Evolutionary conservation across 2,329 filamentous ascomycete species (phyloP), one percentile per base, ranked within the genome.

Genomic region (Fusarium tanahbumbuense): DNA sequence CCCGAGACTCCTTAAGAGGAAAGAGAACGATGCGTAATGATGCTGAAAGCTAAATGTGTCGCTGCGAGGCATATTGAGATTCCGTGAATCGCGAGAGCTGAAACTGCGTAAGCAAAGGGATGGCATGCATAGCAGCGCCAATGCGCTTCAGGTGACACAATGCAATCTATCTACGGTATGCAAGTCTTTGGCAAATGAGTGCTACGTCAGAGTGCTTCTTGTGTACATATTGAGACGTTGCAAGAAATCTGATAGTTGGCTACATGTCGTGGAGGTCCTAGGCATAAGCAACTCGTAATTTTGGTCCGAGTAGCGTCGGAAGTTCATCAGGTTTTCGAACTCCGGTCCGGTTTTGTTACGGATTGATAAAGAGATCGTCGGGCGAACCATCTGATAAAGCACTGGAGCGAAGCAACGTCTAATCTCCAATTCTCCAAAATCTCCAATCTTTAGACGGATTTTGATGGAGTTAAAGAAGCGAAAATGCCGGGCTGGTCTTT

Each of bases 401-500:
- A 56, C 53, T 52, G 55, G 27, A 23, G 27, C 46, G 27, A 37
- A 37, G 28, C 28, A 55, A 55, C 15, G 32, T 34, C 18, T 40
- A 62, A 55, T 48, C 50, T 57, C 56, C 58, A 54, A 70, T 52
- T 56, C 65, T 56, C 41, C 49, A 73, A 64, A 55, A 45, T 47
- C 48, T 53, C 55, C 47, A 50, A 56, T 60, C 25, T 48, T 40
- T 45, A 64, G 23, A 25, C 56, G 42, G 62, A 50, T 40, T 55
- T 69, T 61, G 55, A 64, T 68, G 59, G 59, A 64, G 52, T 60
- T 64, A 60, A 56, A 56, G 49, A 63, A 67, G 53, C 42, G 44
- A 68, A 67, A 73, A 75, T 53, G 63, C 68, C 73, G 73, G 70
- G 30, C 47, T 46, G 56, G 58, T 52, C 45, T 50, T 56, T 52